Percentiles rank a stretch among this genome's conserved stretches.
These are phyloP conservation scores for Angomonas deanei DNA, from an alignment of 208 protist genomes.

Conservation along the genomic window DNA sequence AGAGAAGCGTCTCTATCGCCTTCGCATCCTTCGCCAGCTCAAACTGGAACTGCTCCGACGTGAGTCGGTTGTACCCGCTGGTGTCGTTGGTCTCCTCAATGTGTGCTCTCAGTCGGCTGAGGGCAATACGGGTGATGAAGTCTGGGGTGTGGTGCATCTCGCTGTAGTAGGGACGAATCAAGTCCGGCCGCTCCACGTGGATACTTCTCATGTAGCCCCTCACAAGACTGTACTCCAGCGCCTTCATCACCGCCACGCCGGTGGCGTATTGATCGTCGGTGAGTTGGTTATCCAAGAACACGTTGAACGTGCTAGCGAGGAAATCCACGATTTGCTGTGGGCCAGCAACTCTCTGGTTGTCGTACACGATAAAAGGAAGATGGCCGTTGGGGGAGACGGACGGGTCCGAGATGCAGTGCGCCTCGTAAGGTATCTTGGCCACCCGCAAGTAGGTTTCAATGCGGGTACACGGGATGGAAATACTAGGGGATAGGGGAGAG, in stretches of 20 bases:
- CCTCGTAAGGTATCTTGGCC: constrained; percentile 45
- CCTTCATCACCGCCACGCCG: constrained; percentile 28
- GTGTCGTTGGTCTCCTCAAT: constrained; percentile 16
- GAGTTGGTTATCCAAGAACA: constrained; percentile 34
- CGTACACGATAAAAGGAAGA: constrained; percentile 48
- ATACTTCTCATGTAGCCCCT: constrained; percentile 35
- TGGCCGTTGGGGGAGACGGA: constrained; percentile 22
- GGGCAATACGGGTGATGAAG: constrained; percentile 23
- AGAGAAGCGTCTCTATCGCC: constrained; percentile 45
- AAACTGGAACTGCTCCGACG: constrained; percentile 42
- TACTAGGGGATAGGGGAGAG: constrained; percentile 33
- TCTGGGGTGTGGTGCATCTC: constrained; percentile 26
- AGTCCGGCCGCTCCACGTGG: constrained; percentile 28
- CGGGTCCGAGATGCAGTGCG: constrained; percentile 28
- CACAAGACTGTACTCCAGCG: constrained; percentile 38
- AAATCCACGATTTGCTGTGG: constrained; percentile 30
- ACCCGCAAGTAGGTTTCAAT: constrained; percentile 57
- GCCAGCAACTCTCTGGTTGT: constrained; percentile 19
- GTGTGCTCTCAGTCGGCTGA: constrained; percentile 20
- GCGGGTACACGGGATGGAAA: constrained; percentile 36
- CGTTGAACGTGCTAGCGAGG: constrained; percentile 27
- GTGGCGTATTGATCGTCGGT: constrained; percentile 30
- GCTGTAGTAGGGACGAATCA: constrained; percentile 27
- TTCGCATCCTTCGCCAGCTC: constrained; percentile 37
- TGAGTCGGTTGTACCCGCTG: constrained; percentile 31